Evolutionary conservation across 805 yeast species (phyloP).

Genomic region (Nakazawaea wyomingensis): DNA sequence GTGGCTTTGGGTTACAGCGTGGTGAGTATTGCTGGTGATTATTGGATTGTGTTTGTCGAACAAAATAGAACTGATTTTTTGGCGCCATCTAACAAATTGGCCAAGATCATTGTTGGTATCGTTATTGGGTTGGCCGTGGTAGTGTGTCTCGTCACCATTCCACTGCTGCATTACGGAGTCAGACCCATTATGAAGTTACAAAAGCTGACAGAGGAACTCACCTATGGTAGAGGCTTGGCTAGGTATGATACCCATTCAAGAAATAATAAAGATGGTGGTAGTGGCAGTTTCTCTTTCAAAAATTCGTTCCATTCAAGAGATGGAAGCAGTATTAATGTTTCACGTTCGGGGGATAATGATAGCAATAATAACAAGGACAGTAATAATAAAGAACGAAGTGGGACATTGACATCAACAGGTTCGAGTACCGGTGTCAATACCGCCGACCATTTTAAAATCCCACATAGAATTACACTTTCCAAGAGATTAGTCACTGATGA

Average conservation of each 20-base stretch:
- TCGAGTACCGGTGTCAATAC: conserved; percentile 16
- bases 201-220: conserved; percentile 73
- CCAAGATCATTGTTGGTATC: conserved; percentile 69
- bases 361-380: not conserved
- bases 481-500: conserved; percentile 67
- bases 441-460: conserved; percentile 30
- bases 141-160: conserved; percentile 72
- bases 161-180: conserved; percentile 79
- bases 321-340: conserved; percentile 5
- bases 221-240: conserved; percentile 33
- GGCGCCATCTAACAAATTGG: conserved; percentile 54
- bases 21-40: conserved; percentile 35
- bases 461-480: conserved; percentile 27
- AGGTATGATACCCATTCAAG: not conserved
- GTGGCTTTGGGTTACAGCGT: conserved; percentile 57
- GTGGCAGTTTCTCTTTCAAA: conserved; percentile 13
- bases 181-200: conserved; percentile 76
- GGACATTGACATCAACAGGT: not conserved
- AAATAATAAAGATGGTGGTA: not conserved
- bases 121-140: conserved; percentile 74
- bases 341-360: not conserved
- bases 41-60: conserved; percentile 74
- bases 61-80: conserved; percentile 56
- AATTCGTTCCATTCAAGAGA: conserved; percentile 24
- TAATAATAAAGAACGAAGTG: no score